These are phyloP conservation scores for Prunus fruticosa DNA, from an alignment of 306 rosid species.

Conservation along the genomic window DNA sequence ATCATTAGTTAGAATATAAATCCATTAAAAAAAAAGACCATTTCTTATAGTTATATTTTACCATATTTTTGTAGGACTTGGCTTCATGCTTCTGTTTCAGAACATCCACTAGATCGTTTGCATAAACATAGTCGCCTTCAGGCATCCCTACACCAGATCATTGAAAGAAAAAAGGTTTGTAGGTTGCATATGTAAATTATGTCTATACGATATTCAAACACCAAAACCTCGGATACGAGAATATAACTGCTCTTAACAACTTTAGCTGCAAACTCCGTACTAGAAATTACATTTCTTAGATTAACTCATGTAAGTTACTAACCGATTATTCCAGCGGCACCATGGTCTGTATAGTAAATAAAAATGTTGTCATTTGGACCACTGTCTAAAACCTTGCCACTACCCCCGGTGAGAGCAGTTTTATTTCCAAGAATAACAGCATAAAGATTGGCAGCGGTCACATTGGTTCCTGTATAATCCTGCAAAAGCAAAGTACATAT, in stretches of 20 bases:
- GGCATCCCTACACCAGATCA: conserved; percentile 43
- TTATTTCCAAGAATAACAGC: conserved; percentile 57
- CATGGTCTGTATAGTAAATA: conserved; percentile 67
- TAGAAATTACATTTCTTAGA: no score
- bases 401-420: conserved; percentile 53
- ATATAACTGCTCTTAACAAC: no score
- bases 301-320: conserved; percentile 6
- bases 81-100: conserved; percentile 51
- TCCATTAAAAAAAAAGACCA: no score
- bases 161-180: no score
- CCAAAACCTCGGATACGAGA: no score
- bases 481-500: not conserved
- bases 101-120: conserved; percentile 37
- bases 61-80: conserved; percentile 50
- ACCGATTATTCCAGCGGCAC: conserved; percentile 42
- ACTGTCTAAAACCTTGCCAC: conserved; percentile 61
- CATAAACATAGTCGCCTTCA: not conserved
- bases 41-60: not conserved
- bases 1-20: no score
- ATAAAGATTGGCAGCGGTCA: conserved; percentile 33
- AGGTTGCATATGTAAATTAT: no score
- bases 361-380: conserved; percentile 58
- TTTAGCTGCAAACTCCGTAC: no score
- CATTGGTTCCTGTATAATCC: conserved; percentile 44
- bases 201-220: no score